Conservation (phyloP, 2,329 filamentous ascomycete genomes). For the Cordyceps cateniannulata region DNA sequence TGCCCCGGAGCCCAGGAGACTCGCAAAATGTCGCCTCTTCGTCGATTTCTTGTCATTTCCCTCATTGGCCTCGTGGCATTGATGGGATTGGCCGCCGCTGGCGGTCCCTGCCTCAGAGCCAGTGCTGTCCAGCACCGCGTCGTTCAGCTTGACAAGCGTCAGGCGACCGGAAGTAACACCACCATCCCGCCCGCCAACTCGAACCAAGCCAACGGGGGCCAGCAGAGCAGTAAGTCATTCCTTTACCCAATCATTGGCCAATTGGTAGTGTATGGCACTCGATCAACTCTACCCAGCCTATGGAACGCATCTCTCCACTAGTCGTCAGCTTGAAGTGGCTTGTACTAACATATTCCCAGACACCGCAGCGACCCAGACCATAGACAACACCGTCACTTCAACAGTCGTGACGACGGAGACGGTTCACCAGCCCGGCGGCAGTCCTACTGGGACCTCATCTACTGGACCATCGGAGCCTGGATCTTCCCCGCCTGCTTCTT, state of each 20-base stretch:
- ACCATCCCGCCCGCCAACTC: not conserved
- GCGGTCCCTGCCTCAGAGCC: not conserved
- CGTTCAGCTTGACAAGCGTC: slow-evolving; percentile 7
- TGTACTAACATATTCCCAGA: not conserved
- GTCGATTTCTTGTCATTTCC: slow-evolving; percentile 14
- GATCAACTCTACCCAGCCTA: not conserved
- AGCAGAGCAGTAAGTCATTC: not conserved
- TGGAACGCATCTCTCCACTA: not conserved
- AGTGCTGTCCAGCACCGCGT: not conserved
- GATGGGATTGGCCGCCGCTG: slow-evolving; percentile 16
- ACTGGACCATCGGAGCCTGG: not conserved
- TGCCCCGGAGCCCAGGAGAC: slow-evolving; percentile 2
- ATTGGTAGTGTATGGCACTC: not conserved
- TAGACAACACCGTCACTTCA: not conserved
- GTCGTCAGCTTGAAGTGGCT: not conserved
- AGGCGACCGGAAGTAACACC: slow-evolving; percentile 5
- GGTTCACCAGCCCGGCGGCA: slow-evolving; percentile 3
- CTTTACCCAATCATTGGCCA: not conserved
- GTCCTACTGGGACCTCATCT: not conserved
- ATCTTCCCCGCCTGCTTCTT: not conserved
- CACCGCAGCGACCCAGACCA: not conserved
- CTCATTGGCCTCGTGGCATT: slow-evolving; percentile 36
- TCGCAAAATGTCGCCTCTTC: slow-evolving; percentile 6
- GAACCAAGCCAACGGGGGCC: not conserved
- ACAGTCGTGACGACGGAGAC: slow-evolving; percentile 1